Evolutionary conservation across 768 basidiomycete genomes (phyloP).

Genomic region (Podaxis carcinomalis): DNA sequence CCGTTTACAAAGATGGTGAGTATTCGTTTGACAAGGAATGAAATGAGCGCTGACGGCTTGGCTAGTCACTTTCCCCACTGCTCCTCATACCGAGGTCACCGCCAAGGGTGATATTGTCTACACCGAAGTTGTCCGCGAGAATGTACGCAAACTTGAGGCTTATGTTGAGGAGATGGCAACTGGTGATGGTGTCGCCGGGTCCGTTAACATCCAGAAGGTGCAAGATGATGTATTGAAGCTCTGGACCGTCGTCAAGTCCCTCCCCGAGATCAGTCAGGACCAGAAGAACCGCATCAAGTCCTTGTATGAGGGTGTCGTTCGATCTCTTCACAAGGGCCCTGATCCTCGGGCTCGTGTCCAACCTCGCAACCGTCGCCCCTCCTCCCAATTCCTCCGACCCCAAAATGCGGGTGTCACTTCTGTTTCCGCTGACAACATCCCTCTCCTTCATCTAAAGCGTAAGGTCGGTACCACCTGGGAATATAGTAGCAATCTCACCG

Average conservation of each 20-base stretch:
- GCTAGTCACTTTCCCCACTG: slow-evolving; percentile 95
- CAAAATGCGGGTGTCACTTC: slow-evolving; percentile 75
- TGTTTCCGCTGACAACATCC: slow-evolving; percentile 78
- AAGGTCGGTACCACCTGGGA: slow-evolving; percentile 95
- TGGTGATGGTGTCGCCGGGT: slow-evolving; percentile 77
- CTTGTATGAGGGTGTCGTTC: slow-evolving; percentile 94
- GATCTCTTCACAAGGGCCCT: slow-evolving; percentile 79
- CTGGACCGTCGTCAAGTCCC: slow-evolving; percentile 95
- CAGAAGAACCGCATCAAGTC: slow-evolving; percentile 96
- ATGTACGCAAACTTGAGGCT: slow-evolving; percentile 95
- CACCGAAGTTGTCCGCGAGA: slow-evolving; percentile 91
- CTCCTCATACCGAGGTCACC: slow-evolving; percentile 91
- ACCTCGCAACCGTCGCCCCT: slow-evolving; percentile 79
- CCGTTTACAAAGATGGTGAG: slow-evolving; percentile 93
- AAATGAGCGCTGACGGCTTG: slow-evolving; percentile 11
- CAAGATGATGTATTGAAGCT: slow-evolving; percentile 95
- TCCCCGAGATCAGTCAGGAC: slow-evolving; percentile 94
- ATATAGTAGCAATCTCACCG: slow-evolving; percentile 94
- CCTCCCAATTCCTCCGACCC: slow-evolving; percentile 96
- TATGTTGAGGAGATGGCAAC: slow-evolving; percentile 99
- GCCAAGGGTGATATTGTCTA: slow-evolving; percentile 94
- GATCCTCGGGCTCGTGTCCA: slow-evolving; percentile 42
- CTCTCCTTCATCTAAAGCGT: slow-evolving; percentile 93
- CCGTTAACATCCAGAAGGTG: slow-evolving; percentile 94
- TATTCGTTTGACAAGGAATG: slow-evolving; percentile 10